A percentile compares a stretch with the other conserved stretches of the same genome.
phyloP scores from a whole-genome alignment of 139 green algal species.

The Marvania coccoides region DNA sequence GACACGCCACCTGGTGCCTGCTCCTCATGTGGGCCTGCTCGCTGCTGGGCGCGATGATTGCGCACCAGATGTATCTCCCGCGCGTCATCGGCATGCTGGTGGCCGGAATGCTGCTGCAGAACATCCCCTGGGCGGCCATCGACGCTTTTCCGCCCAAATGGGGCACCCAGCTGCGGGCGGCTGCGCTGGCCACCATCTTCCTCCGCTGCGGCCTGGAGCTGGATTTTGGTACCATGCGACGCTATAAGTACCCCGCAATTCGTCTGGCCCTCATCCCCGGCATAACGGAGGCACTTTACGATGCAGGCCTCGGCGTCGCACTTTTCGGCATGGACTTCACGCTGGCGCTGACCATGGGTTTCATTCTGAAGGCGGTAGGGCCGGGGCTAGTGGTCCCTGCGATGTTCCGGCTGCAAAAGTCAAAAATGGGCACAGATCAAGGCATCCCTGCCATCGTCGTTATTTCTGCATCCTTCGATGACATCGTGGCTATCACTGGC shows the following conservation, averaged over 20 bases:
- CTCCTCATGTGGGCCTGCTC: constrained; percentile 23
- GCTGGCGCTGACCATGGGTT: constrained; percentile 60
- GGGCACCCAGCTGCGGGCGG: constrained; percentile 54
- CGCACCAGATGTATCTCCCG: constrained; percentile 43
- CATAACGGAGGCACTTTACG: constrained; percentile 55
- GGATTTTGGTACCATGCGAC: constrained; percentile 42
- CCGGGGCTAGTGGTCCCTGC: constrained; percentile 74
- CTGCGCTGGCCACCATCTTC: constrained; percentile 73
- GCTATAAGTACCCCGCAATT: constrained; percentile 23
- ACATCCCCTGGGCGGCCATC: constrained; percentile 47
- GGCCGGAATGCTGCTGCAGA: constrained; percentile 52
- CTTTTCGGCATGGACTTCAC: constrained; percentile 42
- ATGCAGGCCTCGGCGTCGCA: constrained; percentile 42
- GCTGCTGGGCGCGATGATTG: constrained; percentile 15
- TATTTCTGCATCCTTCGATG: constrained; percentile 76
- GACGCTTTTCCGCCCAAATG: constrained; percentile 45
- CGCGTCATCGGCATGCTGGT: constrained; percentile 66
- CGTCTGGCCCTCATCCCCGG: constrained; percentile 23
- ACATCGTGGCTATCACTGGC: constrained; percentile 77
- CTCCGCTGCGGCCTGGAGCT: constrained; percentile 75
- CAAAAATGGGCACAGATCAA: constrained; percentile 57
- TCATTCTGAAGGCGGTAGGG: constrained; percentile 82
- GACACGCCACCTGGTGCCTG: constrained; percentile 15
- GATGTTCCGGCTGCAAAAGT: constrained; percentile 82
- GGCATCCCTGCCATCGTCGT: constrained; percentile 75